These are phyloP conservation scores for Secale cereale DNA, from an alignment of 176 grass and related monocot genomes.

Conservation along the genomic window DNA sequence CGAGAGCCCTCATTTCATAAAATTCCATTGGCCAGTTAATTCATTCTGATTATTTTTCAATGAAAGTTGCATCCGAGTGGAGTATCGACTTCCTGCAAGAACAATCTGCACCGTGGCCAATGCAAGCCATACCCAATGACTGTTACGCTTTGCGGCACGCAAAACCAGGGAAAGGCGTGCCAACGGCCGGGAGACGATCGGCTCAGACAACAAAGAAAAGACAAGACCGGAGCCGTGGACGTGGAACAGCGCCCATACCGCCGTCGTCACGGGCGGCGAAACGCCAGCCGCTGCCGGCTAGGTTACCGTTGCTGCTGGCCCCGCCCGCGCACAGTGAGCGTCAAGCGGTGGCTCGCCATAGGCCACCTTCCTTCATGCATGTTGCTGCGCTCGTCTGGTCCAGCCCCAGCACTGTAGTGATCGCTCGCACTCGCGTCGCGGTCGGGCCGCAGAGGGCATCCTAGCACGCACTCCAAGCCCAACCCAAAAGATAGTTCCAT, in stretches of 20 bases:
- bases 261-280: constrained; percentile 22
- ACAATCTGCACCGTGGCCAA: too few species aligned
- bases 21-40: too few species aligned
- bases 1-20: too few species aligned
- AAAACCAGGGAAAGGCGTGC: too few species aligned
- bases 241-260: not conserved
- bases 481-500: not conserved
- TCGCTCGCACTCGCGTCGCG: not conserved
- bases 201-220: too few species aligned
- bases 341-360: too few species aligned
- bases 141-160: too few species aligned
- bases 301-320: constrained; percentile 21
- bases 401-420: not conserved
- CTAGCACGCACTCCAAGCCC: not conserved
- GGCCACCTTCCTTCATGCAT: not conserved
- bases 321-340: not conserved
- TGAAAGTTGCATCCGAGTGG: too few species aligned
- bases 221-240: not conserved
- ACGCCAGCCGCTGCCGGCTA: not conserved
- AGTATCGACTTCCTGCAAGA: too few species aligned
- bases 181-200: too few species aligned
- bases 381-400: not conserved
- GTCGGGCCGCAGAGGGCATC: not conserved
- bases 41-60: too few species aligned
- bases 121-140: too few species aligned